Conservation (phyloP, 2,329 filamentous ascomycete species). For the Dothistroma septosporum region DNA sequence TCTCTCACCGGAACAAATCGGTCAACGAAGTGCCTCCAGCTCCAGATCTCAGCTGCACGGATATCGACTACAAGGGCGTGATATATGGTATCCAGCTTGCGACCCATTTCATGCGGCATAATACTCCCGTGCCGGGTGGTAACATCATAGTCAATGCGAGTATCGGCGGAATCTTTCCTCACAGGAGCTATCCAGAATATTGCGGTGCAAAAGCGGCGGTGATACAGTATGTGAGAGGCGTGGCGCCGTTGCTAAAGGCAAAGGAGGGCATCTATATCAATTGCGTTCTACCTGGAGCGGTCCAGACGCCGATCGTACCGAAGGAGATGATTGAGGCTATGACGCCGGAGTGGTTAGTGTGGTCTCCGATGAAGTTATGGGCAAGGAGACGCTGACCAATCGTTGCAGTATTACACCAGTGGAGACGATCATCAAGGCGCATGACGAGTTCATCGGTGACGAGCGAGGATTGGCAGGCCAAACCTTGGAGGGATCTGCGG, state of each 20-base stretch:
- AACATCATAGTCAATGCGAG: conserved; percentile 19
- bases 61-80: conserved; percentile 51
- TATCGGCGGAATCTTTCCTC: conserved; percentile 18
- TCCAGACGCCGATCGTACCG: conserved; percentile 46
- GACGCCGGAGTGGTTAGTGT: conserved; percentile 29
- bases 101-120: conserved; percentile 21
- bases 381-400: conserved; percentile 36
- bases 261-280: conserved; percentile 37
- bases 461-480: conserved; percentile 39
- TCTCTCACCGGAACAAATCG: conserved; percentile 4
- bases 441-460: conserved; percentile 46
- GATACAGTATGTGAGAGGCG: conserved; percentile 40
- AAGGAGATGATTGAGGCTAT: conserved; percentile 44
- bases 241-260: conserved; percentile 38
- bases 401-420: conserved; percentile 36
- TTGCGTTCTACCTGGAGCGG: conserved; percentile 46
- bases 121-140: conserved; percentile 13
- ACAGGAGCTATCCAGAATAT: conserved; percentile 19
- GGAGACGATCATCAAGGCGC: conserved; percentile 45
- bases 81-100: conserved; percentile 29
- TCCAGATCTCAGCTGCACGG: conserved; percentile 46
- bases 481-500: conserved; percentile 44
- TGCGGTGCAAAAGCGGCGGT: conserved; percentile 47
- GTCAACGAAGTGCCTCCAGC: conserved; percentile 37
- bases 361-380: conserved; percentile 38